Percentiles rank a stretch among this genome's conserved stretches.
phyloP scores from a whole-genome alignment of 805 yeast genomes.

The Yamadazyma tumulicola region DNA sequence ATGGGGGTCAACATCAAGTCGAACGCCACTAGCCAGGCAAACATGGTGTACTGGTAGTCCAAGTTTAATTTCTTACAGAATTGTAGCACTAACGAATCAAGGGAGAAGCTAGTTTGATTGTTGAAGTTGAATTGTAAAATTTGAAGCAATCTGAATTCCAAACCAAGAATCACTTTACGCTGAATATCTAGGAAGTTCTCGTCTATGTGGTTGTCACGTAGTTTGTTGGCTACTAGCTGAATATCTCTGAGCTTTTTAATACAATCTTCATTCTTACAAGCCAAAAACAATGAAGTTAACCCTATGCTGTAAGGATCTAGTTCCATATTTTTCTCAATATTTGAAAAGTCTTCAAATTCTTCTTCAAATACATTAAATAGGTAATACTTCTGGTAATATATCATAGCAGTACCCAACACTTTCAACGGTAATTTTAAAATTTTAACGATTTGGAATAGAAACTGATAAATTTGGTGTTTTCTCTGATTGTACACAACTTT shows the following conservation, averaged over 20 bases:
- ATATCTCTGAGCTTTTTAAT: constrained; percentile 71
- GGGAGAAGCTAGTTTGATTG: constrained; percentile 33
- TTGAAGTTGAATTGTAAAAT: constrained; percentile 79
- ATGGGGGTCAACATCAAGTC: constrained; percentile 72
- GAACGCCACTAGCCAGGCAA: constrained; percentile 46
- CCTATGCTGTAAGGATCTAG: constrained; percentile 59
- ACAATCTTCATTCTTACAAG: constrained; percentile 80
- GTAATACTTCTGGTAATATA: constrained; percentile 67
- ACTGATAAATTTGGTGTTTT: constrained; percentile 51
- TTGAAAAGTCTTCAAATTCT: constrained; percentile 19
- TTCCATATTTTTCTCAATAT: constrained; percentile 32
- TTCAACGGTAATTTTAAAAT: constrained; percentile 64
- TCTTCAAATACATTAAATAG: constrained; percentile 58
- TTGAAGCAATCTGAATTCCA: constrained; percentile 75
- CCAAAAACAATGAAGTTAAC: constrained; percentile 62
- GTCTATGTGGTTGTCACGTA: constrained; percentile 32
- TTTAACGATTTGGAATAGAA: constrained; percentile 50
- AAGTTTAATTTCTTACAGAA: constrained; percentile 49
- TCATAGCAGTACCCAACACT: constrained; percentile 67
- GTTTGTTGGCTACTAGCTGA: constrained; percentile 44
- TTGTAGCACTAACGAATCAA: constrained; percentile 66
- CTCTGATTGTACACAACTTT: constrained; percentile 45
- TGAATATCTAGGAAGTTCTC: constrained; percentile 44
- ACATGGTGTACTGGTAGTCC: constrained; percentile 22
- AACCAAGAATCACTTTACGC: constrained; percentile 50